phyloP scores from a whole-genome alignment of 345 rosid genomes.

The Euphorbia lathyris region DNA sequence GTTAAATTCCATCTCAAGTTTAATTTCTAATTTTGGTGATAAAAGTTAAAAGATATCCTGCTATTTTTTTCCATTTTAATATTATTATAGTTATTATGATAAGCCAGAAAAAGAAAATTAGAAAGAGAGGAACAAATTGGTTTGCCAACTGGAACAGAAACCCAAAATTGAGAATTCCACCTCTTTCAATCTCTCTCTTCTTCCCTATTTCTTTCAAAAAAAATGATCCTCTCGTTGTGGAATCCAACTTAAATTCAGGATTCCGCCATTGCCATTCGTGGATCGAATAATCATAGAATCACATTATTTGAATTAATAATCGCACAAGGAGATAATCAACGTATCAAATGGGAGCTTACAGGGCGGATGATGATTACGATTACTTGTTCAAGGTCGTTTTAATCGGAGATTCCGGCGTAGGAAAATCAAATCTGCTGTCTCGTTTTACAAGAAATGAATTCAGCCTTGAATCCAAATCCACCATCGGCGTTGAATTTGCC shows the following conservation, averaged over 20 bases:
- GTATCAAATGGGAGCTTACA: slow-evolving; percentile 24
- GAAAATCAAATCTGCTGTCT: slow-evolving; percentile 29
- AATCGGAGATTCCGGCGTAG: slow-evolving; percentile 35
- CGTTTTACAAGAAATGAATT: slow-evolving; percentile 33
- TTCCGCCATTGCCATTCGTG: neutral
- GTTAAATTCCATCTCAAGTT: too few relatives aligned
- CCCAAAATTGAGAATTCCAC: neutral
- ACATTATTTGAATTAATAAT: neutral
- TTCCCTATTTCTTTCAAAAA: neutral
- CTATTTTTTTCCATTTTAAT: too few relatives aligned
- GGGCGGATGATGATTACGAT: slow-evolving; percentile 35
- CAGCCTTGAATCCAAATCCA: slow-evolving; percentile 34
- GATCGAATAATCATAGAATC: neutral
- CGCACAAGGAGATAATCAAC: neutral
- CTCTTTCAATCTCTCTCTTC: neutral
- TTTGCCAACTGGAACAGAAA: neutral
- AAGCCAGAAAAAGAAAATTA: neutral
- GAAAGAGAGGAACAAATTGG: neutral
- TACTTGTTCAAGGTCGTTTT: slow-evolving; percentile 35
- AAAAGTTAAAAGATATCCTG: too few relatives aligned
- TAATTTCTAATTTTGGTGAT: too few relatives aligned
- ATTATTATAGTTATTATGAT: too few relatives aligned
- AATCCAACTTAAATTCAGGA: neutral
- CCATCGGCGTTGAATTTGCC: slow-evolving; percentile 35
- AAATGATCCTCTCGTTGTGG: neutral